A percentile compares a stretch with the other conserved stretches of the same genome.
phyloP scores from a whole-genome alignment of 2,329 filamentous ascomycete genomes.

The Cordyceps fumosorosea region DNA sequence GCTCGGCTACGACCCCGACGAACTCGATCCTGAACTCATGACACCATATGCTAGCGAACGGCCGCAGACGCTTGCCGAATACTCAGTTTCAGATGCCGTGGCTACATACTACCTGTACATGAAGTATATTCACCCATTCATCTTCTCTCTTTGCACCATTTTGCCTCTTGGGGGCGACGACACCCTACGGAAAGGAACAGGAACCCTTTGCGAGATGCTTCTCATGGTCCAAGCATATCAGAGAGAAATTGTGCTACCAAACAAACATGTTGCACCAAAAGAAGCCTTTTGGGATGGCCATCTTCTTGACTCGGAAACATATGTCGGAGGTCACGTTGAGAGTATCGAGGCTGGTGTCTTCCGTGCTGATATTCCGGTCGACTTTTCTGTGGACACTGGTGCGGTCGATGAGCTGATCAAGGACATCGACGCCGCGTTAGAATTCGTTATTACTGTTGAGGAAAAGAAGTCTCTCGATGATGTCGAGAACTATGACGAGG shows the following conservation, averaged over 20 bases:
- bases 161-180: constrained; percentile 90
- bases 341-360: constrained; percentile 99
- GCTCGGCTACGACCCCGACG: constrained; percentile 95
- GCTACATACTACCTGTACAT: constrained; percentile 99
- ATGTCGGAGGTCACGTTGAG: constrained; percentile 96
- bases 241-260: constrained; percentile 84
- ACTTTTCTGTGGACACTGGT: constrained; percentile 81
- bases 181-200: constrained; percentile 88
- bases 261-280: constrained; percentile 87
- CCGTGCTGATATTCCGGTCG: constrained; percentile 87
- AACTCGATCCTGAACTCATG: constrained; percentile 96
- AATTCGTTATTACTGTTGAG: constrained; percentile 79
- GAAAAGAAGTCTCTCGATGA: constrained; percentile 78
- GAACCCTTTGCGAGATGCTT: constrained; percentile 98
- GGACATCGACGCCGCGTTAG: constrained; percentile 82
- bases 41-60: constrained; percentile 83
- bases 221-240: constrained; percentile 98
- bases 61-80: constrained; percentile 91
- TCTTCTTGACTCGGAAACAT: constrained; percentile 91
- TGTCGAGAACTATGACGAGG: constrained; percentile 73
- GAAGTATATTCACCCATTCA: constrained; percentile 99
- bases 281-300: constrained; percentile 97
- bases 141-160: constrained; percentile 97
- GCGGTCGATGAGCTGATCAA: constrained; percentile 83
- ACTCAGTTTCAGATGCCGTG: constrained; percentile 97